These are phyloP conservation scores for Fraxinus floribunda DNA, from an alignment of 305 asterid species.

Conservation along the genomic window DNA sequence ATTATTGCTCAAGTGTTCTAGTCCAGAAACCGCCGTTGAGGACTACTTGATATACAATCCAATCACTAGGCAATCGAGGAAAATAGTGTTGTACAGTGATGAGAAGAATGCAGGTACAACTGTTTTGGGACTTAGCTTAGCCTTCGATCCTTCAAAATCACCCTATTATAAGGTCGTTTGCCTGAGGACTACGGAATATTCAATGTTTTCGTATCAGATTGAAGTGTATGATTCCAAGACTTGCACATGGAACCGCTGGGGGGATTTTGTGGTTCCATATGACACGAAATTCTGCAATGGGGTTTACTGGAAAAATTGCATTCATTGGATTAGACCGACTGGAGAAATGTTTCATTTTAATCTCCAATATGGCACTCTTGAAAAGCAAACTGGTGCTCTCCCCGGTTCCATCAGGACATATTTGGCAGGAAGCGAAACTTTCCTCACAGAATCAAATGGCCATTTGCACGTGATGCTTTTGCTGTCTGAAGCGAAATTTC, in stretches of 20 bases:
- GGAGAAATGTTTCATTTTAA: constrained; percentile 12
- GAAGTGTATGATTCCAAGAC: constrained; percentile 23
- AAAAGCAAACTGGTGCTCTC: not conserved
- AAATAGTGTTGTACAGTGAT: not conserved
- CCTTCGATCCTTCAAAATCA: constrained; percentile 27
- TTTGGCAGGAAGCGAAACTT: not conserved
- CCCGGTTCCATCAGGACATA: not conserved
- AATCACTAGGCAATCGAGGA: not conserved
- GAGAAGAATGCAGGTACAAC: not conserved
- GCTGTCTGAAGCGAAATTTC: not conserved
- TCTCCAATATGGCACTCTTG: not conserved
- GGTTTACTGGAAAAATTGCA: constrained; percentile 20
- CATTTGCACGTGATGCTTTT: constrained; percentile 3
- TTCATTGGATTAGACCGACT: constrained; percentile 20
- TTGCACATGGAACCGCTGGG: constrained; percentile 15
- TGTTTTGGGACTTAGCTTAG: constrained; percentile 18
- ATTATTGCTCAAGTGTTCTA: not conserved
- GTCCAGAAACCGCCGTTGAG: not conserved
- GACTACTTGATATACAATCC: constrained; percentile 24
- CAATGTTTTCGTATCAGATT: constrained; percentile 3
- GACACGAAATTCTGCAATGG: constrained; percentile 15
- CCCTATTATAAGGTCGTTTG: constrained; percentile 23
- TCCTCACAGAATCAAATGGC: constrained; percentile 1
- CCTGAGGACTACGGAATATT: not conserved
- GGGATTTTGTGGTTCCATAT: not conserved